Conservation (phyloP, 2,329 filamentous ascomycete species). For the Fusarium avenaceum region DNA sequence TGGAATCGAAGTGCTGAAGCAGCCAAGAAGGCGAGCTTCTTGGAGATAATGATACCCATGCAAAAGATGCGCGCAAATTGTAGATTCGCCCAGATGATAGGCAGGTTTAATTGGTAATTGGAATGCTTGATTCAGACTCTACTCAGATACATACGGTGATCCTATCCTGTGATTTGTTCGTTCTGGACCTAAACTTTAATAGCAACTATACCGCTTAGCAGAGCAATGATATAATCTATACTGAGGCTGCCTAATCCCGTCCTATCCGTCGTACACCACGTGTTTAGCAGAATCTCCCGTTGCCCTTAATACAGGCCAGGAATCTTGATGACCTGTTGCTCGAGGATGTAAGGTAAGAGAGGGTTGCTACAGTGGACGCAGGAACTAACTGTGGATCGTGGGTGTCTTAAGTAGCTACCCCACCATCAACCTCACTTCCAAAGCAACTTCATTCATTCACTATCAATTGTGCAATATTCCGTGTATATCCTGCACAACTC, state of each 20-base stretch:
- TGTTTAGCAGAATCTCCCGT: no score
- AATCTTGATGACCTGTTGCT: not conserved
- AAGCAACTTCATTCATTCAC: conserved; percentile 30
- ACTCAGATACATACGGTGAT: not conserved
- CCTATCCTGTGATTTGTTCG: not conserved
- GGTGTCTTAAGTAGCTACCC: conserved; percentile 31
- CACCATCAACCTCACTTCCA: conserved; percentile 28
- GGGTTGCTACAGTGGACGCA: conserved; percentile 18
- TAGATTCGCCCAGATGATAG: conserved; percentile 9
- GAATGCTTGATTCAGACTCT: not conserved
- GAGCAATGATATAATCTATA: not conserved
- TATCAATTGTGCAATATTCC: conserved; percentile 1
- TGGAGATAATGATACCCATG: conserved; percentile 47
- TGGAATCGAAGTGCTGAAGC: conserved; percentile 1
- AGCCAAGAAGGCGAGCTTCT: conserved; percentile 6
- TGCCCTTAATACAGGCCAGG: no score
- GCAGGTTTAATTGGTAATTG: conserved; percentile 4
- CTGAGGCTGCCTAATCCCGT: no score
- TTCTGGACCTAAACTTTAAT: no score
- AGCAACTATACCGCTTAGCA: not conserved
- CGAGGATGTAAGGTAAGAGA: not conserved
- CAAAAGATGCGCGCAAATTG: conserved; percentile 18
- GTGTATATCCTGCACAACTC: not conserved
- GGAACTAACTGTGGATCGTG: conserved; percentile 36
- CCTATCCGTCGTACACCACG: not conserved